Evolutionary conservation across 305 asterid species (phyloP), one percentile per base, ranked within the genome.

Genomic region (Ilex paraguariensis): DNA sequence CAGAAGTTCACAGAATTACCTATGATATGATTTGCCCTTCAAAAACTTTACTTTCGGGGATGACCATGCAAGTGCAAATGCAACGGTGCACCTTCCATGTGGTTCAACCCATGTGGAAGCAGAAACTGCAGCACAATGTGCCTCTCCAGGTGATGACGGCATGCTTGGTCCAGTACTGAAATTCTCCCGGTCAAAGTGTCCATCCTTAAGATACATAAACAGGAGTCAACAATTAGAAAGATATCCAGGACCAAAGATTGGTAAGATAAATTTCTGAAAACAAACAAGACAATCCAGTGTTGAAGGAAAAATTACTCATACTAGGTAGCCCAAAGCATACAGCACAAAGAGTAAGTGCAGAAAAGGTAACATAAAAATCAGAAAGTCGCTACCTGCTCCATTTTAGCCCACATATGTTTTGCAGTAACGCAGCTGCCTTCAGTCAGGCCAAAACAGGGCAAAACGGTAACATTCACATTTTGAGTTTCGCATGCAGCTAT

Each of bases 31-130:
- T 64, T 84, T 84, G 14, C 91, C 91, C 73, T 84, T 84, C 78
- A 84, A 75, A 67, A 85, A 91, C 76, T 85, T 91, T 58, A 94
- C 97, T 83, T 87, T 82, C 13, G 99, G 99, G 63, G 97, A 88
- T 3, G 98, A 86, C 99, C 99, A 90, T 61, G 98, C 86, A 70
- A 94, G 83, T 57, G 99, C 74, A 70, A 94, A 94, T 52, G 98
- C 91, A 67, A 94, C 75, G 7, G 97, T 88, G 85, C 95, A 84
- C 77, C 88, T 91, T 57, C 99, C 99, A 71, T 94, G 86, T 65
- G 99, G 91, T 70, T 91, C 99, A n/a, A 94, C 99, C 99, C 99
- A 94, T 11, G 98, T 63, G 10, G 97, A 79, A 70, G 99, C 99
- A 66, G 95, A 83, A 61, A 94, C 98, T n/a, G 97, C 99, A 54